Evolutionary conservation across 257 asterid species (phyloP).

Genomic region (Pogostemon cablin): DNA sequence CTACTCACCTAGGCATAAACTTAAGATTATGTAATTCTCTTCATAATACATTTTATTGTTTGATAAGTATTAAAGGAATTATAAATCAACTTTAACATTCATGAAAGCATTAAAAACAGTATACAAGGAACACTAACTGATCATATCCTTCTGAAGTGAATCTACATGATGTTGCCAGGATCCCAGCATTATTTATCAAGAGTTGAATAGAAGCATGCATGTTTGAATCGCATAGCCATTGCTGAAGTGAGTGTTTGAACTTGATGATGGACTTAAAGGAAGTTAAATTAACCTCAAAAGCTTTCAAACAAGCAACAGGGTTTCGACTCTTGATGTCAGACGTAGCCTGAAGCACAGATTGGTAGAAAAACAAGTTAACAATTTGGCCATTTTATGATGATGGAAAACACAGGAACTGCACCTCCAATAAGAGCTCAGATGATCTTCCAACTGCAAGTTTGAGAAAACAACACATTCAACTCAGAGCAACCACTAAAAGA

Average conservation of each 20-base stretch:
- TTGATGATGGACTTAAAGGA: slow-evolving; percentile 71
- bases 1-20: not conserved
- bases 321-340: slow-evolving; percentile 56
- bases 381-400: not conserved
- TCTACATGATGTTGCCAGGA: slow-evolving; percentile 75
- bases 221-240: slow-evolving; percentile 73
- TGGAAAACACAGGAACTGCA: slow-evolving; percentile 26
- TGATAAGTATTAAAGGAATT: not conserved
- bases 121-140: slow-evolving; percentile 48
- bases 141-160: slow-evolving; percentile 71
- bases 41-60: not conserved
- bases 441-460: slow-evolving; percentile 83
- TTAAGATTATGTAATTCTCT: not conserved
- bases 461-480: slow-evolving; percentile 26
- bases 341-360: slow-evolving; percentile 47
- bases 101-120: slow-evolving; percentile 9
- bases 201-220: slow-evolving; percentile 79
- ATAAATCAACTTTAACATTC: not conserved
- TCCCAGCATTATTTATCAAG: slow-evolving; percentile 91
- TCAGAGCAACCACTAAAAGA: slow-evolving; percentile 20
- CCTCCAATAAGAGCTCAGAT: slow-evolving; percentile 60
- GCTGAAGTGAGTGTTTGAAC: slow-evolving; percentile 70
- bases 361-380: slow-evolving; percentile 21
- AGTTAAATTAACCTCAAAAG: slow-evolving; percentile 67
- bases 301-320: slow-evolving; percentile 59